Conservation (phyloP, 1,139 yeast genomes). For the Nakaseomyces glabratus region DNA sequence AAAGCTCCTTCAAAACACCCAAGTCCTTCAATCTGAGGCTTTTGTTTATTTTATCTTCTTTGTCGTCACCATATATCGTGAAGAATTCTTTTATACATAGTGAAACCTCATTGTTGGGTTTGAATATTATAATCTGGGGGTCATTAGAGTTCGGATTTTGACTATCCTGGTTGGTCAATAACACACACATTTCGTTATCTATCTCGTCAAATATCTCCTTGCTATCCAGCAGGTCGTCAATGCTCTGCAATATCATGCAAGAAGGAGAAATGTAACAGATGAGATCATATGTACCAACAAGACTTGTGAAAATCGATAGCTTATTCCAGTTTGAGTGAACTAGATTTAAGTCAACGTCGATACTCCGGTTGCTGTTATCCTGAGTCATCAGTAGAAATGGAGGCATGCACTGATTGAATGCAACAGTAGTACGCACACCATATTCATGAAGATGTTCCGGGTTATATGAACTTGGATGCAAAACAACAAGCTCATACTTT, state of each 20-base stretch:
- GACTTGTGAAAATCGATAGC: conserved; percentile 19
- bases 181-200: conserved; percentile 24
- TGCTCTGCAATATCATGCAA: conserved; percentile 22
- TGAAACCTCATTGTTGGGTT: conserved; percentile 27
- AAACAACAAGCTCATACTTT: conserved; percentile 21
- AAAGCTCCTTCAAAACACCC: conserved; percentile 22
- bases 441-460: conserved; percentile 13
- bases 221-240: conserved; percentile 26
- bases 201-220: conserved; percentile 23
- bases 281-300: conserved; percentile 20
- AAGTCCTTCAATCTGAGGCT: conserved; percentile 17
- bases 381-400: background rate
- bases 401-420: conserved; percentile 11
- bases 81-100: conserved; percentile 30
- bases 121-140: conserved; percentile 22
- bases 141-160: conserved; percentile 7
- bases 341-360: background rate
- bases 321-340: conserved; percentile 14
- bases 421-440: conserved; percentile 14
- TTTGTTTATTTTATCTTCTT: conserved; percentile 16
- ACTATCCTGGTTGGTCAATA: conserved; percentile 14
- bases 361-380: background rate
- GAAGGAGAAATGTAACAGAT: conserved; percentile 29
- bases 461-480: conserved; percentile 16
- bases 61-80: conserved; percentile 25